Conservation (phyloP, 2,329 filamentous ascomycete species). For the Hypoxylon sp. region DNA sequence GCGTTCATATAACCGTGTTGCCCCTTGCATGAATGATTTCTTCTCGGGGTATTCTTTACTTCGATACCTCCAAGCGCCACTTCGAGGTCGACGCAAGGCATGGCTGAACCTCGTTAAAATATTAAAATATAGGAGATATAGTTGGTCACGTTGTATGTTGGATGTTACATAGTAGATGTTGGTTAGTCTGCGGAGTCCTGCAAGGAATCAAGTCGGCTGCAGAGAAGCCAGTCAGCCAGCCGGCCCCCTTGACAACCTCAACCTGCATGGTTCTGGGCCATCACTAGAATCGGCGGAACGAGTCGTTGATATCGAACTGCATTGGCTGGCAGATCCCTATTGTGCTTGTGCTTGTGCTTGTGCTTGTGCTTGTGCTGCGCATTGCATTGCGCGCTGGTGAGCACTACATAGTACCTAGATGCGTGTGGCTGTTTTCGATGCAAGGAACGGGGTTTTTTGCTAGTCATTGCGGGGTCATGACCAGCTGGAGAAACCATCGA, state of each 20-base stretch:
- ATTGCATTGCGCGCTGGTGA: conserved; percentile 35
- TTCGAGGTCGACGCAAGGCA: conserved; percentile 1
- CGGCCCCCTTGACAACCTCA: conserved; percentile 10
- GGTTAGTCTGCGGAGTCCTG: conserved; percentile 39
- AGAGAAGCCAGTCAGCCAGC: conserved; percentile 16
- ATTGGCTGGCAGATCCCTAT: conserved; percentile 24
- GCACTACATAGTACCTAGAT: conserved; percentile 38
- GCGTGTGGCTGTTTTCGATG: conserved; percentile 25
- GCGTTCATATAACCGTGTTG: background rate
- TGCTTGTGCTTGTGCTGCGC: conserved; percentile 34
- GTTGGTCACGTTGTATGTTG: conserved; percentile 19
- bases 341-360: too few species aligned
- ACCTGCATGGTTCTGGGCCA: conserved; percentile 19
- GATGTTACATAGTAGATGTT: too few species aligned
- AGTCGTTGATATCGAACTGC: conserved; percentile 21
- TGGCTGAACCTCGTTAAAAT: too few species aligned
- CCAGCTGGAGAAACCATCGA: background rate
- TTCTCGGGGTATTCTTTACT: background rate
- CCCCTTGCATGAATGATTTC: background rate
- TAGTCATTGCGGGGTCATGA: conserved; percentile 32
- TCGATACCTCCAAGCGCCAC: background rate
- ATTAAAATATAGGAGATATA: background rate
- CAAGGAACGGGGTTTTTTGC: conserved; percentile 28
- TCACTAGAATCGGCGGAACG: conserved; percentile 18
- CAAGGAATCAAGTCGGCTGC: conserved; percentile 33